Evolutionary conservation across 768 basidiomycete species (phyloP), one percentile per base, ranked within the genome.

Genomic region (Lactarius tabidus): DNA sequence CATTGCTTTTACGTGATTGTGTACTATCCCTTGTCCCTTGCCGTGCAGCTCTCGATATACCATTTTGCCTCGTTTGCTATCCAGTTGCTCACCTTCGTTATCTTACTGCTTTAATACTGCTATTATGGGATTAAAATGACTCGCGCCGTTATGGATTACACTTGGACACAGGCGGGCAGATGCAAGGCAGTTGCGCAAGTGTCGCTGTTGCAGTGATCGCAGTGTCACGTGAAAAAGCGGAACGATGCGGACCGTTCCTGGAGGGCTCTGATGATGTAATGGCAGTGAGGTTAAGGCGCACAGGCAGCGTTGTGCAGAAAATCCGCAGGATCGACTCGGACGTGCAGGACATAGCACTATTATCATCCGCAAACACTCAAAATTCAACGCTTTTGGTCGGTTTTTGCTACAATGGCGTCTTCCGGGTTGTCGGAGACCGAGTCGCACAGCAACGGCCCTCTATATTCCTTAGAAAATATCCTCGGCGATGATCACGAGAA

Each of bases 381-480:
- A 52, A 43, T 53, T 61, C 65, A 35, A 45, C 65, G 55, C 14
- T 23, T 60, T 36, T 63, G 39, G 62, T 60, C 51, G 6, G 15
- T 38, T 15, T 15, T 62, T 57, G 6, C 60, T 57, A 29, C 31
- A 41, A 66, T 66, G 65, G 15, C 60, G 29, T 58, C 56, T 43
- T 18, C 65, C 60, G 65, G 10, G 33, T 35, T 53, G 57, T 58
- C 60, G 53, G 65, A 18, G 41, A 28, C 65, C 26, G 60, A 57
- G 39, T 62, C 60, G 20, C 60, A 54, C 35, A 28, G 57, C 60
- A 62, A 66, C 51, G 65, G 60, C 14, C 60, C 65, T 20, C 20
- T 60, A 10, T 86, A 90, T 70, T 88, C 88, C 35, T 80, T 91
- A 41, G 82, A 85, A 72, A 88, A 86, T 69, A 91, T 91, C 71